A percentile compares a stretch with the other conserved stretches of the same genome.
Conservation (phyloP, 148 eudicot species). For the Rhododendron griersonianum region DNA sequence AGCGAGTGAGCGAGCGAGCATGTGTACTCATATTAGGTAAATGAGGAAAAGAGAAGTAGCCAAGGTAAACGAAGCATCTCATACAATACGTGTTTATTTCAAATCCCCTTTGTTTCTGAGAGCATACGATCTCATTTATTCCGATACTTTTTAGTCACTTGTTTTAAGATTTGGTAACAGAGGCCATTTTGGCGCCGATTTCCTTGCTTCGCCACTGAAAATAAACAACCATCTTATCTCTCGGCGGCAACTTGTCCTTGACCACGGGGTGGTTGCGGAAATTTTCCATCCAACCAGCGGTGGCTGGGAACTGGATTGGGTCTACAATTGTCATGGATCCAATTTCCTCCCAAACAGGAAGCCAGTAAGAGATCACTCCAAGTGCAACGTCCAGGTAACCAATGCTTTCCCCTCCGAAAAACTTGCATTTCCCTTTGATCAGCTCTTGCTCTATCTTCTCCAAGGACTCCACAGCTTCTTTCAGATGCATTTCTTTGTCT, state of each 20-base stretch:
- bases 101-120: not conserved
- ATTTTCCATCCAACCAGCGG: conserved; percentile 14
- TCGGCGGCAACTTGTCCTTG: conserved; percentile 21
- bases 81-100: not conserved
- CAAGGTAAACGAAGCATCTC: not conserved
- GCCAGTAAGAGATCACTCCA: conserved; percentile 15
- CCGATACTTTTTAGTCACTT: not conserved
- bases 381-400: conserved; percentile 25
- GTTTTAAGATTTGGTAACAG: not conserved
- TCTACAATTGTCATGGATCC: conserved; percentile 16
- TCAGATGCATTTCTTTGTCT: conserved; percentile 2
- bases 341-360: conserved; percentile 25
- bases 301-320: conserved; percentile 15
- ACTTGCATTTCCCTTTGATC: conserved; percentile 16
- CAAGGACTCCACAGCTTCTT: conserved; percentile 11
- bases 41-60: not conserved
- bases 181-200: not conserved
- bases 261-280: conserved; percentile 11
- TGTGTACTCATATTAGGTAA: too few species aligned
- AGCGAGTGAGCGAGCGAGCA: too few species aligned
- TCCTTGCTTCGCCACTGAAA: not conserved
- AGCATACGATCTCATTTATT: not conserved
- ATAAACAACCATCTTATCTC: conserved; percentile 7
- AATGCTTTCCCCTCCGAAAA: conserved; percentile 25
- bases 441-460: conserved; percentile 21